Evolutionary conservation across 371 early-diverging fungal species (phyloP).

Genomic region (Dipsacomyces acuminosporus): DNA sequence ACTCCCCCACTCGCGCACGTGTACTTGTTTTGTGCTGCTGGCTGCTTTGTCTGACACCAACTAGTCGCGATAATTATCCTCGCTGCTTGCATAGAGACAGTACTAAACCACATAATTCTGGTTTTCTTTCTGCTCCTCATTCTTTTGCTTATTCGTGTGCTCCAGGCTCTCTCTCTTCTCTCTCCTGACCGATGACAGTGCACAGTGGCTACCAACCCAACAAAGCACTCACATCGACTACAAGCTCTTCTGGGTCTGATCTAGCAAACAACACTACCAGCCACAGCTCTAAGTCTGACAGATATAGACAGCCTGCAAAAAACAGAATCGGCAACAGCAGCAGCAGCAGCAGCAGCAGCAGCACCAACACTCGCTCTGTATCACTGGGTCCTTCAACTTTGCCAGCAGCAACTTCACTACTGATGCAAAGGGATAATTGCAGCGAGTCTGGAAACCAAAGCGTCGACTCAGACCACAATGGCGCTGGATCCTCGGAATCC

Average conservation of each 20-base stretch:
- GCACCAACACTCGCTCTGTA: no score
- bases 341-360: slow-evolving; percentile 2
- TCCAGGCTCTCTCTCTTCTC: no score
- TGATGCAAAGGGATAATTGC: slow-evolving; percentile 26
- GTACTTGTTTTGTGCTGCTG: no score
- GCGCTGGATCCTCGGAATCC: slow-evolving; percentile 32
- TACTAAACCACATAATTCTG: no score
- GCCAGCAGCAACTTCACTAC: not conserved
- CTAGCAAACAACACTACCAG: slow-evolving; percentile 27
- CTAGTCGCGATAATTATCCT: no score
- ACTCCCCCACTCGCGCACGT: no score
- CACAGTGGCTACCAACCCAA: slow-evolving; percentile 13
- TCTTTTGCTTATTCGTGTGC: no score
- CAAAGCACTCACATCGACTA: slow-evolving; percentile 3
- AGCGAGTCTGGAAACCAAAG: slow-evolving; percentile 25
- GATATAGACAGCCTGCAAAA: no score
- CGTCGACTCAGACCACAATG: slow-evolving; percentile 32
- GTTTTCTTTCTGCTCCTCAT: no score
- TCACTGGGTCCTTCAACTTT: no score
- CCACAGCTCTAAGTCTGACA: slow-evolving; percentile 23
- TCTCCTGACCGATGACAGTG: slow-evolving; percentile 18
- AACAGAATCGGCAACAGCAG: slow-evolving; percentile 5
- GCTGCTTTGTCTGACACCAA: no score
- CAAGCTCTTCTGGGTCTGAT: slow-evolving; percentile 20
- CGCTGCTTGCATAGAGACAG: no score